These are phyloP conservation scores for Friedmanniomyces simplex DNA, from an alignment of 495 filamentous ascomycete species.

Conservation along the genomic window DNA sequence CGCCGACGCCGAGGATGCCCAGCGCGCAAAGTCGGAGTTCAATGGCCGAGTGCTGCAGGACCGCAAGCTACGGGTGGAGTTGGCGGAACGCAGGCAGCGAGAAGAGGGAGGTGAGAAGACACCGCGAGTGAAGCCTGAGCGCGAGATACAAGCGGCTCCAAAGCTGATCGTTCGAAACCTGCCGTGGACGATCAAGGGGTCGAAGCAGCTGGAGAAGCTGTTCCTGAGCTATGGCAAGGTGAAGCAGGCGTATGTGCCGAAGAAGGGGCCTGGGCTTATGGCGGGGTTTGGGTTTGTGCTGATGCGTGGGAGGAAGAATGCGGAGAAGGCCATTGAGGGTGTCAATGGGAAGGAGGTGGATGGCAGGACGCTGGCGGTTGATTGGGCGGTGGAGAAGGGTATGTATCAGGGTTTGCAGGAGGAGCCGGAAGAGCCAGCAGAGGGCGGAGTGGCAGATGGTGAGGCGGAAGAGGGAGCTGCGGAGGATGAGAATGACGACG, in stretches of 20 bases:
- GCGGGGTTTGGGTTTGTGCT: constrained; percentile 90
- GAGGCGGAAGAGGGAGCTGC: constrained; percentile 34
- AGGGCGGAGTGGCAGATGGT: constrained; percentile 26
- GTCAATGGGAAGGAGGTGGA: constrained; percentile 87
- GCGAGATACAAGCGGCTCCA: constrained; percentile 57
- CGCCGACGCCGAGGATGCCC: constrained; percentile 81
- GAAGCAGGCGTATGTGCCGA: constrained; percentile 69
- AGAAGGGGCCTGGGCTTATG: constrained; percentile 53
- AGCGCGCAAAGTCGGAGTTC: constrained; percentile 65
- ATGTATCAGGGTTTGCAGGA: constrained; percentile 61
- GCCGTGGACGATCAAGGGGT: constrained; percentile 86
- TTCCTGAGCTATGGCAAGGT: constrained; percentile 87
- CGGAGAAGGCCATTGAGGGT: constrained; percentile 72
- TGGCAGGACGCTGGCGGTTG: constrained; percentile 76
- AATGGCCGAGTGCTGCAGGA: constrained; percentile 64
- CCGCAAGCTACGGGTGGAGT: constrained; percentile 70
- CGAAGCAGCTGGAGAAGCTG: constrained; percentile 63
- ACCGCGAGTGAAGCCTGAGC: constrained; percentile 21
- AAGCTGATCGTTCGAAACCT: constrained; percentile 92
- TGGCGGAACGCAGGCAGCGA: constrained; percentile 76
- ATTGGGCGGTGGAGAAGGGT: constrained; percentile 91
- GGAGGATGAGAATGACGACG: constrained; percentile 28
- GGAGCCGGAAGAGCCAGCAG: constrained; percentile 26
- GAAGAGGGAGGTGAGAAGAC: constrained; percentile 40
- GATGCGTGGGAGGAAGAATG: constrained; percentile 78